Conservation (phyloP, 2,329 filamentous ascomycete species). For the Paraphoma chrysanthemicola region DNA sequence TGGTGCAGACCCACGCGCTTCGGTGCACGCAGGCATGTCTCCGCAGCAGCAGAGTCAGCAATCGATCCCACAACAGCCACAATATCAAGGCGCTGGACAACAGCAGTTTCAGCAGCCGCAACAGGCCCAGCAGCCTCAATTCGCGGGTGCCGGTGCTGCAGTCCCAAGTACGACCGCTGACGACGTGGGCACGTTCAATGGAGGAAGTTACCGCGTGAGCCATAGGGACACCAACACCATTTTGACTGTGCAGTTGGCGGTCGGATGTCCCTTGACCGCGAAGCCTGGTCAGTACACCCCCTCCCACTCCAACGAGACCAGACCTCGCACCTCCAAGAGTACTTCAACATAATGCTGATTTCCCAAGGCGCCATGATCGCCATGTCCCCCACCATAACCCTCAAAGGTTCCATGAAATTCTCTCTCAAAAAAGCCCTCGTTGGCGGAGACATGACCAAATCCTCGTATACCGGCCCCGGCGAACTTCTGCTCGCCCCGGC, state of each 20-base stretch:
- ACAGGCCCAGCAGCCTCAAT: slow-evolving; percentile 37
- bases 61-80: slow-evolving; percentile 32
- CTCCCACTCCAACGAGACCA: not conserved
- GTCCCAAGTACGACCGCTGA: slow-evolving; percentile 67
- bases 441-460: slow-evolving; percentile 79
- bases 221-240: slow-evolving; percentile 92
- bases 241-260: slow-evolving; percentile 85
- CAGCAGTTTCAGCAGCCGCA: slow-evolving; percentile 7
- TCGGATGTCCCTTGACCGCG: slow-evolving; percentile 81
- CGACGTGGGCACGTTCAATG: slow-evolving; percentile 96
- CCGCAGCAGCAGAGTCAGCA: slow-evolving; percentile 36
- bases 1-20: slow-evolving; percentile 10
- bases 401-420: slow-evolving; percentile 85
- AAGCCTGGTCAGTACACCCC: slow-evolving; percentile 68
- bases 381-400: slow-evolving; percentile 87
- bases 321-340: not conserved
- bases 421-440: slow-evolving; percentile 89
- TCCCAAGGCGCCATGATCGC: slow-evolving; percentile 82
- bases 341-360: slow-evolving; percentile 6
- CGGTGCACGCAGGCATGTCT: slow-evolving; percentile 41
- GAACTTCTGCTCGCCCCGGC: slow-evolving; percentile 85
- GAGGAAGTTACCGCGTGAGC: slow-evolving; percentile 90
- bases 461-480: slow-evolving; percentile 85
- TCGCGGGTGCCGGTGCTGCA: slow-evolving; percentile 41
- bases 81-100: slow-evolving; percentile 29